phyloP scores from a whole-genome alignment of 1,284 basidiomycete species.

The Marasmius fiardii region DNA sequence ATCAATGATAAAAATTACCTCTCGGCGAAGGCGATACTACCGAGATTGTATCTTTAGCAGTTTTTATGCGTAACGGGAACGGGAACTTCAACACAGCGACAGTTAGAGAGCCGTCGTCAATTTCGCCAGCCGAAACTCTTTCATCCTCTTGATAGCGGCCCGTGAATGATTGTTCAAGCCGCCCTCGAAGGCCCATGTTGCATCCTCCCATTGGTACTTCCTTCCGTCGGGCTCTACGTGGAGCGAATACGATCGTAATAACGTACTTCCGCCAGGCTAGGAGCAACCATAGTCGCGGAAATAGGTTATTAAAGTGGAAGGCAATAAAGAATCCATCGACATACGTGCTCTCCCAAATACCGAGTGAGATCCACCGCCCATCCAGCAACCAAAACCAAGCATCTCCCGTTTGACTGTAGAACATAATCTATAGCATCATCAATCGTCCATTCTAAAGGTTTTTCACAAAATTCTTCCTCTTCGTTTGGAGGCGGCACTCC shows the following conservation, averaged over 20 bases:
- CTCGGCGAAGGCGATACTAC: no score
- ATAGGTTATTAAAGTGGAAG: background rate
- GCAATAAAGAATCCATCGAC: constrained; percentile 15
- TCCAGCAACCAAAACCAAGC: constrained; percentile 57
- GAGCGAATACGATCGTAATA: constrained; percentile 47
- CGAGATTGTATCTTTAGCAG: no score
- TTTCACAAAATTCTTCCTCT: constrained; percentile 19
- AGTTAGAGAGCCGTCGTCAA: constrained; percentile 17
- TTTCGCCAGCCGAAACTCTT: constrained; percentile 44
- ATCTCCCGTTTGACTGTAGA: constrained; percentile 31
- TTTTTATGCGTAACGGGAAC: no score
- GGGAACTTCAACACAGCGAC: no score
- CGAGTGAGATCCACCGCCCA: constrained; percentile 61
- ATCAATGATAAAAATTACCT: no score
- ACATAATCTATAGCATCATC: constrained; percentile 34
- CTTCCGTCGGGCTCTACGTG: constrained; percentile 7
- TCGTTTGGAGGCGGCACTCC: constrained; percentile 18
- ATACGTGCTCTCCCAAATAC: constrained; percentile 68
- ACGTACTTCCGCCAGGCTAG: constrained; percentile 51
- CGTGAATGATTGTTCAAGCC: constrained; percentile 72
- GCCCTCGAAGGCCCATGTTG: constrained; percentile 65
- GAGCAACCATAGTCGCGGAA: constrained; percentile 1
- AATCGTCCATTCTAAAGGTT: constrained; percentile 42
- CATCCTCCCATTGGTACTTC: constrained; percentile 30
- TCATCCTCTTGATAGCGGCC: constrained; percentile 55